Evolutionary conservation across 225 moss, liverwort and hornwort genomes (phyloP).

Genomic region (Pseudisothecium myosuroides): DNA sequence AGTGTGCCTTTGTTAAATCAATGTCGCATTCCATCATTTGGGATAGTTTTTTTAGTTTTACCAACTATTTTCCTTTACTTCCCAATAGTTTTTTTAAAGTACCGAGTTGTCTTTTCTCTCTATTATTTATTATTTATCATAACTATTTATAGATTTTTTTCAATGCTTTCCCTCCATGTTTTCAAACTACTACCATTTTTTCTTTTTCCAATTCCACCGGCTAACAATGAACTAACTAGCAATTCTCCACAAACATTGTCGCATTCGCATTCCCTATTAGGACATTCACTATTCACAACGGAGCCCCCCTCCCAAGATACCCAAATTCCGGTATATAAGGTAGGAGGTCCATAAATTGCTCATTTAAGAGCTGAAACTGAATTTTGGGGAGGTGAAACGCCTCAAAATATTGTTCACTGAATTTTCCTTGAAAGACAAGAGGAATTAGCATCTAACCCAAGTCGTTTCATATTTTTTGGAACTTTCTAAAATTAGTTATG

Average conservation of each 20-base stretch:
- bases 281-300: too few species aligned
- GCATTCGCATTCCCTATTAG: background rate
- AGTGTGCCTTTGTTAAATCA: too few species aligned
- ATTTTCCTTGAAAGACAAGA: too few species aligned
- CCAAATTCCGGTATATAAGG: background rate
- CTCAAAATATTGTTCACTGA: too few species aligned
- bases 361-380: too few species aligned
- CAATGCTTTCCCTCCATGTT: fast-evolving
- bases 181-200: background rate
- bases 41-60: background rate
- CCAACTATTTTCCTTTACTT: background rate
- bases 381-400: too few species aligned
- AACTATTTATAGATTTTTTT: background rate
- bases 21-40: background rate
- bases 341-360: too few species aligned
- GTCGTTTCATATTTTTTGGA: too few species aligned
- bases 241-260: fast-evolving
- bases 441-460: too few species aligned
- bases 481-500: too few species aligned
- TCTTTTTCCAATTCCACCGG: background rate
- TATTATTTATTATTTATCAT: too few species aligned
- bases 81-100: background rate
- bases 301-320: background rate
- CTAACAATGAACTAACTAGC: background rate
- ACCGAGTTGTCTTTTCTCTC: fast-evolving